Evolutionary conservation across 2,329 filamentous ascomycete genomes (phyloP), one percentile per base, ranked within the genome.

Genomic region (Zymoseptoria crescenta): DNA sequence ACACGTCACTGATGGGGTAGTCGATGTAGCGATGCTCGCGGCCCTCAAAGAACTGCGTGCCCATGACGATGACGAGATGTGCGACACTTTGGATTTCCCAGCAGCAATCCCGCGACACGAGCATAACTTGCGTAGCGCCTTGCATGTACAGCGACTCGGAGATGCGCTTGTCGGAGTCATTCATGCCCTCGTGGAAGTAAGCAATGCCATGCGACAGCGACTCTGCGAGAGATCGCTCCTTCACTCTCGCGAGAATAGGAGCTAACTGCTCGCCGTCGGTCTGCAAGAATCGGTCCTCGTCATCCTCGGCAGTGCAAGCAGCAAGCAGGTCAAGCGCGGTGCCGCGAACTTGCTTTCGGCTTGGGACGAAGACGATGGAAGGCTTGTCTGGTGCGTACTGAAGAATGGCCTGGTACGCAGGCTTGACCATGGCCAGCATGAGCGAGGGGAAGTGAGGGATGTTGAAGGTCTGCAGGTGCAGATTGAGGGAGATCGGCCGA

Each of bases 391-490:
- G 80, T 6, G 94, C 95, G 73, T 96, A 83, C 69, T 96, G 91
- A 2, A 91, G 83, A 65, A 99, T 89, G 2, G 93, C 89, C 61
- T 90, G 80, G 73, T 96, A 97, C 1, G 91, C 87, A 20, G 95
- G 95, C 74, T 95, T 93, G 16, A 92, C 91, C 94, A 99, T 99
- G 13, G 94, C 92, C 66, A 99, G 83, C 94, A 99, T 99, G 49
- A 99, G 82, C 9, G 94, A 97, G 3, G 94, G 95, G 77, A 96
- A 96, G 72, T 99, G 95, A 52, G 95, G 91, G 61, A 96, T 96
- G 28, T 87, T 89, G 77, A 94, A 99, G 1, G 92, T 93, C 74
- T 99, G 94, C 53, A 99, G 88, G 72, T 96, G 91, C 59, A 99
- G 83, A 73, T 97, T 93, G 30, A 99, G 79, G 21, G 93, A 92